Evolutionary conservation across 1,284 basidiomycete genomes (phyloP).

Genomic region (Porogramme epimiltina): DNA sequence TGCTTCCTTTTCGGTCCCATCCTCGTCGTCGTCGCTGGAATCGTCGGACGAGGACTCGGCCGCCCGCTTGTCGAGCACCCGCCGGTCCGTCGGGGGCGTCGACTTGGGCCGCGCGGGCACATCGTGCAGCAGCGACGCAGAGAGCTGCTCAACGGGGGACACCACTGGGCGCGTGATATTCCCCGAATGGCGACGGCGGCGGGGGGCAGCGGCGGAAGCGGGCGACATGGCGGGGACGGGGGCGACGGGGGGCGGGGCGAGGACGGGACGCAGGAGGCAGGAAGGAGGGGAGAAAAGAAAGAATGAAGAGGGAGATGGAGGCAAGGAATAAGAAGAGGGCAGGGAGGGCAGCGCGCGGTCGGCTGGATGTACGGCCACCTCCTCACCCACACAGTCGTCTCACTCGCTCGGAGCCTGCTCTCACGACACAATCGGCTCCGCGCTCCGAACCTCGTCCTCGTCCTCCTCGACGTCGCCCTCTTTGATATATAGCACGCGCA

Average conservation of each 20-base stretch:
- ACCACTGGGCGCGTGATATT: slow-evolving; percentile 30
- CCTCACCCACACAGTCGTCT: no score
- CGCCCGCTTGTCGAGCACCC: slow-evolving; percentile 21
- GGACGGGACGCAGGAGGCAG: not conserved
- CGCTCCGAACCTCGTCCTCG: no score
- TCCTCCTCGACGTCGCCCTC: no score
- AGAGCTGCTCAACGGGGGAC: slow-evolving; percentile 20
- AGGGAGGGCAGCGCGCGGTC: no score
- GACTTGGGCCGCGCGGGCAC: slow-evolving; percentile 38
- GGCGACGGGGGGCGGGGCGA: slow-evolving; percentile 4
- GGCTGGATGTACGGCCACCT: not conserved
- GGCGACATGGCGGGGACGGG: no score
- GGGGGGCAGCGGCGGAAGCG: slow-evolving; percentile 22
- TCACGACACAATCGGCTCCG: no score
- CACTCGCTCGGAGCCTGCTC: no score
- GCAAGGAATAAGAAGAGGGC: no score
- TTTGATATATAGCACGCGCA: no score
- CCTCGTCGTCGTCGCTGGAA: slow-evolving; percentile 15
- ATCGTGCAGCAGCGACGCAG: slow-evolving; percentile 16
- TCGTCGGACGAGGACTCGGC: slow-evolving; percentile 21
- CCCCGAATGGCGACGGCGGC: slow-evolving; percentile 37
- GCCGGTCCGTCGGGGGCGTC: slow-evolving; percentile 36
- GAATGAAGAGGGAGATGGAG: not conserved
- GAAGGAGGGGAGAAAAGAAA: not conserved
- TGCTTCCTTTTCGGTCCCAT: slow-evolving; percentile 25